These are phyloP conservation scores for Rhodotorula mucilaginosa DNA, from an alignment of 1,284 basidiomycete species.

Conservation along the genomic window DNA sequence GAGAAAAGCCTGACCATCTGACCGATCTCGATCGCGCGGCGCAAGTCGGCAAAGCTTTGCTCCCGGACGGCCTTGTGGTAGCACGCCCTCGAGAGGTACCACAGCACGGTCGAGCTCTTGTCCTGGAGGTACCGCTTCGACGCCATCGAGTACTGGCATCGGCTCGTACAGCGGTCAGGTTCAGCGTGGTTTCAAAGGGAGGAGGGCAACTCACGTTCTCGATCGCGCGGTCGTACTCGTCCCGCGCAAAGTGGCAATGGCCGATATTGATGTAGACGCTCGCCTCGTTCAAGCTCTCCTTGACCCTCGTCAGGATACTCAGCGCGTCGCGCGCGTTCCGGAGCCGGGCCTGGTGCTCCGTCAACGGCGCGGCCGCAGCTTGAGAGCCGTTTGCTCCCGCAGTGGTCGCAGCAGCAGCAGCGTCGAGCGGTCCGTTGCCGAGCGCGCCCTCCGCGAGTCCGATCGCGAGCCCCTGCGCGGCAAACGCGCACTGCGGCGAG, in stretches of 20 bases:
- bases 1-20: slow-evolving; percentile 56
- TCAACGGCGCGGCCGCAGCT: slow-evolving; percentile 48
- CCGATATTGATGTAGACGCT: slow-evolving; percentile 93
- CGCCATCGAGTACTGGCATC: slow-evolving; percentile 77
- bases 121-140: slow-evolving; percentile 73
- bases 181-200: no score
- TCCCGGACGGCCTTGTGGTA: slow-evolving; percentile 87
- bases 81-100: slow-evolving; percentile 80
- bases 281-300: slow-evolving; percentile 71
- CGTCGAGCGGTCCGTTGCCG: slow-evolving; percentile 54
- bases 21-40: slow-evolving; percentile 71
- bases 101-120: slow-evolving; percentile 62
- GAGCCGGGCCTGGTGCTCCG: slow-evolving; percentile 60
- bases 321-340: slow-evolving; percentile 78
- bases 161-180: not conserved
- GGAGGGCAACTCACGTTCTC: slow-evolving; percentile 64
- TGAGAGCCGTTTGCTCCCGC: slow-evolving; percentile 45
- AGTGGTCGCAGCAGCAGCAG: slow-evolving; percentile 36
- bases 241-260: slow-evolving; percentile 83
- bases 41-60: slow-evolving; percentile 73
- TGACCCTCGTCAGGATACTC: slow-evolving; percentile 79
- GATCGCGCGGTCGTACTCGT: slow-evolving; percentile 89
- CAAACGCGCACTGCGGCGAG: slow-evolving; percentile 79
- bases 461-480: slow-evolving; percentile 89
- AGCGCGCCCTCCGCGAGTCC: slow-evolving; percentile 84